phyloP scores from a whole-genome alignment of 2,329 filamentous ascomycete species.

The Stagonosporopsis tanaceti region DNA sequence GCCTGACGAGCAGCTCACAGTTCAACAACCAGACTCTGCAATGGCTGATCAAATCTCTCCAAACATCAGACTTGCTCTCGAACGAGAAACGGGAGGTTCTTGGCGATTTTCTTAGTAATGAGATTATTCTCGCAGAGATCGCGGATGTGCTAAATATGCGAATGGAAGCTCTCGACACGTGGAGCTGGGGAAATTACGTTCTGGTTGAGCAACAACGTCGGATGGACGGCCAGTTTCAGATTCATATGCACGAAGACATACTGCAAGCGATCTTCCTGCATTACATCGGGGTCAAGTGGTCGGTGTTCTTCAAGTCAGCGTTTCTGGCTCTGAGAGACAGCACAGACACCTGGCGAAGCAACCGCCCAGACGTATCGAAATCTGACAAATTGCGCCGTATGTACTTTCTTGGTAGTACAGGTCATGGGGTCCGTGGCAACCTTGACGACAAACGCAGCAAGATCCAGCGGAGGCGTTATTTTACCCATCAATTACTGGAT shows the following conservation, averaged over 20 bases:
- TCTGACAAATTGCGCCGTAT: conserved; percentile 30
- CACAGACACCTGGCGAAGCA: conserved; percentile 30
- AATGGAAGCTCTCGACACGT: conserved; percentile 35
- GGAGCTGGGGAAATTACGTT: conserved; percentile 43
- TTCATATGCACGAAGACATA: conserved; percentile 44
- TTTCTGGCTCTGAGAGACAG: conserved; percentile 31
- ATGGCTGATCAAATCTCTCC: conserved; percentile 55
- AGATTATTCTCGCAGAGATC: conserved; percentile 42
- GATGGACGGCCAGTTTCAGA: conserved; percentile 38
- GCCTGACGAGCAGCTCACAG: conserved; percentile 26
- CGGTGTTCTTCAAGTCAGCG: conserved; percentile 40
- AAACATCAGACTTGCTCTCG: conserved; percentile 56
- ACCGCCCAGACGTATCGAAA: conserved; percentile 26
- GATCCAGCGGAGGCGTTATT: conserved; percentile 33
- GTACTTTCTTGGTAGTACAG: conserved; percentile 35
- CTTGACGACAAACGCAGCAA: conserved; percentile 32
- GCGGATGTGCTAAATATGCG: conserved; percentile 46
- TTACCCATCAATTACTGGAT: conserved; percentile 38
- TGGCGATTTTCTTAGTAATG: conserved; percentile 44
- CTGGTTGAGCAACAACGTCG: conserved; percentile 40
- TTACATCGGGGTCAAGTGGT: conserved; percentile 44
- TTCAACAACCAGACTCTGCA: conserved; percentile 49
- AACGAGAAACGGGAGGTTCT: conserved; percentile 47
- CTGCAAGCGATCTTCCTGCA: conserved; percentile 46
- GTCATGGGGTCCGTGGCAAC: conserved; percentile 2